phyloP scores from a whole-genome alignment of 768 basidiomycete species.

The Leccinum disarticulatum region DNA sequence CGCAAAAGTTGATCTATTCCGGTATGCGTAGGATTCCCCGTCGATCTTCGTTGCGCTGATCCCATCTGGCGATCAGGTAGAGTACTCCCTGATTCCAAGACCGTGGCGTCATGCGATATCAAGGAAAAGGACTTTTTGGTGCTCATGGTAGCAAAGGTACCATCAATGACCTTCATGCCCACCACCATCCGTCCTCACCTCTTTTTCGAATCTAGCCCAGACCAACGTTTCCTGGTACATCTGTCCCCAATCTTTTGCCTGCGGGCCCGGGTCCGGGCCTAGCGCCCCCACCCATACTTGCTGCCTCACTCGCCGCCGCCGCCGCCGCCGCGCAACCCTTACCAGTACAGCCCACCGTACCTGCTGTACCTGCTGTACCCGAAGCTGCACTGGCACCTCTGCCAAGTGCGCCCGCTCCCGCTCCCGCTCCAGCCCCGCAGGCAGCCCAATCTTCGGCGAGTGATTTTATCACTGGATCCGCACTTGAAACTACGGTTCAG shows the following conservation, averaged over 20 bases:
- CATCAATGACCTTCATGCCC: slow-evolving; percentile 13
- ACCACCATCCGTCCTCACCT: slow-evolving; percentile 3
- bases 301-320: slow-evolving; percentile 8
- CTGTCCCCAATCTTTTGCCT: slow-evolving; percentile 27
- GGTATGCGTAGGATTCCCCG: slow-evolving; percentile 47
- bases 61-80: slow-evolving; percentile 58
- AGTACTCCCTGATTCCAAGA: slow-evolving; percentile 86
- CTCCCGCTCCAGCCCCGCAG: slow-evolving; percentile 30
- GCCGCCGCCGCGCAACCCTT: slow-evolving; percentile 18
- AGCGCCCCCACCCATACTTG: slow-evolving; percentile 11
- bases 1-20: slow-evolving; percentile 94
- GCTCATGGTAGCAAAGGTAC: slow-evolving; percentile 97
- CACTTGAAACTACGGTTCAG: slow-evolving; percentile 71
- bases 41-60: slow-evolving; percentile 7
- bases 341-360: slow-evolving; percentile 23
- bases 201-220: slow-evolving; percentile 47
- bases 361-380: slow-evolving; percentile 32
- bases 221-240: slow-evolving; percentile 35
- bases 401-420: slow-evolving; percentile 22
- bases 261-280: background rate
- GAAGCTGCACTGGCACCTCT: slow-evolving; percentile 33
- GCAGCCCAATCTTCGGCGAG: slow-evolving; percentile 39
- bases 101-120: slow-evolving; percentile 83
- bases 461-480: slow-evolving; percentile 75
- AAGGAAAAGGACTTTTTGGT: slow-evolving; percentile 99